Conservation (phyloP, 441 rosid species). For the Gossypium laxum region DNA sequence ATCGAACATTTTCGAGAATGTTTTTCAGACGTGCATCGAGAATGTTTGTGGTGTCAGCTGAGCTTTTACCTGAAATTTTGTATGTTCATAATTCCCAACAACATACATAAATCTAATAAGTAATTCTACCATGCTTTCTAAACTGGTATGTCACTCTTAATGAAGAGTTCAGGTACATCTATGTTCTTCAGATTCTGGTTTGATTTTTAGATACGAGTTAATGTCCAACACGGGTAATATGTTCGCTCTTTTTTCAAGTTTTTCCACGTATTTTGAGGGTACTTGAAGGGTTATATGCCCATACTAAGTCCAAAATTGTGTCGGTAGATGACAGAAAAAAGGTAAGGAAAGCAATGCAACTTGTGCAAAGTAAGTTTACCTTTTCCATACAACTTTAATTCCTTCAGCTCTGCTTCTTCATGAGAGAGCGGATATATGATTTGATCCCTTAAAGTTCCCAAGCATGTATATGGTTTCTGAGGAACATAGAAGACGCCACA, state of each 20-base stretch:
- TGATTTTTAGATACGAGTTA: not conserved
- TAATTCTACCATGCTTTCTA: not conserved
- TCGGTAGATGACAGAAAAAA: no score
- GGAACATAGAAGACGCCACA: slow-evolving; percentile 87
- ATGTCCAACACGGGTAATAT: not conserved
- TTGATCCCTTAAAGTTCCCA: slow-evolving; percentile 98
- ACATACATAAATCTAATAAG: not conserved
- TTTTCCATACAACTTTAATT: slow-evolving; percentile 37
- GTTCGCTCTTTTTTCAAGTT: no score
- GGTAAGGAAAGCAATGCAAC: not conserved
- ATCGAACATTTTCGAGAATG: slow-evolving; percentile 73
- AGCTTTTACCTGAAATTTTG: slow-evolving; percentile 38
- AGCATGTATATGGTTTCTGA: slow-evolving; percentile 90
- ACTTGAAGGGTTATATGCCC: no score
- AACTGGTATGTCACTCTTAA: not conserved
- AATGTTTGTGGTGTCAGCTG: slow-evolving; percentile 27
- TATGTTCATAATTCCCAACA: slow-evolving; percentile 7
- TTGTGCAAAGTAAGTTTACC: slow-evolving; percentile 33
- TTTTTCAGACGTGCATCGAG: slow-evolving; percentile 61
- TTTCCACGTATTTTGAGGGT: no score
- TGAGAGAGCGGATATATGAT: slow-evolving; percentile 89
- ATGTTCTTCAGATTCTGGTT: not conserved
- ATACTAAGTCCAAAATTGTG: no score
- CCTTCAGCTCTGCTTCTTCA: slow-evolving; percentile 63
- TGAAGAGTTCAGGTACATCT: not conserved